Conservation (phyloP, 768 basidiomycete species). For the Gloeophyllum trabeum region DNA sequence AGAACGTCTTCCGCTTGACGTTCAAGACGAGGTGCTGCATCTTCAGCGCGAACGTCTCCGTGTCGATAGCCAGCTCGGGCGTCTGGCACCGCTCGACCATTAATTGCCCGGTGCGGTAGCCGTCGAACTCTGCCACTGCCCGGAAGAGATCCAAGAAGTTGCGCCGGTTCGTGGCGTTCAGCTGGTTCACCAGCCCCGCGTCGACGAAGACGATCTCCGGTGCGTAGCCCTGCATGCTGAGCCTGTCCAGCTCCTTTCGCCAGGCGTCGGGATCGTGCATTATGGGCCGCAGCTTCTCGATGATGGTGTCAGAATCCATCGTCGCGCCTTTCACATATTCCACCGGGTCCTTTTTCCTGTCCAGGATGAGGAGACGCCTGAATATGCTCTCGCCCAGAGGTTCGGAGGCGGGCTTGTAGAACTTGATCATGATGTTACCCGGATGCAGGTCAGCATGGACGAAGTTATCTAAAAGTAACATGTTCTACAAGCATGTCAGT, state of each 20-base stretch:
- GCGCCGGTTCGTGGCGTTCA: slow-evolving; percentile 68
- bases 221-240: slow-evolving; percentile 66
- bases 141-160: slow-evolving; percentile 98
- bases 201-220: slow-evolving; percentile 97
- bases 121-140: slow-evolving; percentile 93
- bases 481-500: slow-evolving; percentile 49
- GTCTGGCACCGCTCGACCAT: slow-evolving; percentile 94
- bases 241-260: slow-evolving; percentile 50
- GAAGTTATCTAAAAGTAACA: slow-evolving; percentile 97
- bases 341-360: slow-evolving; percentile 15
- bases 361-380: slow-evolving; percentile 30
- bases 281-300: slow-evolving; percentile 58
- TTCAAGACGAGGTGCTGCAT: slow-evolving; percentile 93
- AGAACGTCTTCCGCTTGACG: slow-evolving; percentile 96
- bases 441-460: slow-evolving; percentile 88
- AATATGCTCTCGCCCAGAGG: slow-evolving; percentile 54
- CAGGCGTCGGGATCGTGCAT: slow-evolving; percentile 50
- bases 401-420: slow-evolving; percentile 70
- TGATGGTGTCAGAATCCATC: slow-evolving; percentile 32
- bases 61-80: slow-evolving; percentile 82
- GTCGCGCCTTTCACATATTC: slow-evolving; percentile 6
- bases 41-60: slow-evolving; percentile 93
- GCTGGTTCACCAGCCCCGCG: slow-evolving; percentile 86
- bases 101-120: slow-evolving; percentile 87
- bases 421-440: slow-evolving; percentile 97